Base-by-base conservation (phyloP, 345 rosid species). In the Citrus cavaleriei region DNA sequence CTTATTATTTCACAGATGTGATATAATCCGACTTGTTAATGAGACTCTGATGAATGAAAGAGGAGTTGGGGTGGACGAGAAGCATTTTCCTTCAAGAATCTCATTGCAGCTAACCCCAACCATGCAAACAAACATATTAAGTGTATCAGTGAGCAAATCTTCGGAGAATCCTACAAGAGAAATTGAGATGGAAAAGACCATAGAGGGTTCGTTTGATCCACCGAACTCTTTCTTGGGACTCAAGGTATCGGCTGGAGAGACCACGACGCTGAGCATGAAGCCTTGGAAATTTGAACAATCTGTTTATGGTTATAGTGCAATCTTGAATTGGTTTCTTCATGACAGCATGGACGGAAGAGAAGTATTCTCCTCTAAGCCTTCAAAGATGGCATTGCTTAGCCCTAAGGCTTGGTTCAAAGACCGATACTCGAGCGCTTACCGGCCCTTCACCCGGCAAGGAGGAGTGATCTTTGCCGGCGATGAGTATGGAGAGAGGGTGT, bases 201-300 rank as follows among this genome's bases (percentile, higher is more conserved):
- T 93, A 5, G 96, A 93, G 79, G 84, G 86, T 42, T 79, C 91
- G 55, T 84, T 95, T 38, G 96, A 93, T 0, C 92, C 96, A 59
- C 93, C 96, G 1, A 93, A 84, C 80, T 75, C 89, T 38, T 88
- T 91, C 84, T 67, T 91, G 57, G 97, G 91, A 10, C 84, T 95
- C 46, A 90, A 82, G 81, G 83, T 89, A 4, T 80, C 97, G 2
- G 90, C 87, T 0, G 91, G 84, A 13, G 98, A 93, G 75, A 86
- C 90, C 24, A 77, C 74, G 60, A 91, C 91, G 1, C 80, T 86
- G 63, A 93, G 85, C 87, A 74, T 95, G 79, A 92, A 85, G 62
- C 96, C 98, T 3, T 93, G 99, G 98, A 93, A 90, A 73, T 95
- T 92, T 10, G 98, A 93, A 81, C 88, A 92, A 79, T 90, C 93